These are phyloP conservation scores for Curvularia sp. DNA, from an alignment of 2,329 filamentous ascomycete genomes.

Conservation along the genomic window DNA sequence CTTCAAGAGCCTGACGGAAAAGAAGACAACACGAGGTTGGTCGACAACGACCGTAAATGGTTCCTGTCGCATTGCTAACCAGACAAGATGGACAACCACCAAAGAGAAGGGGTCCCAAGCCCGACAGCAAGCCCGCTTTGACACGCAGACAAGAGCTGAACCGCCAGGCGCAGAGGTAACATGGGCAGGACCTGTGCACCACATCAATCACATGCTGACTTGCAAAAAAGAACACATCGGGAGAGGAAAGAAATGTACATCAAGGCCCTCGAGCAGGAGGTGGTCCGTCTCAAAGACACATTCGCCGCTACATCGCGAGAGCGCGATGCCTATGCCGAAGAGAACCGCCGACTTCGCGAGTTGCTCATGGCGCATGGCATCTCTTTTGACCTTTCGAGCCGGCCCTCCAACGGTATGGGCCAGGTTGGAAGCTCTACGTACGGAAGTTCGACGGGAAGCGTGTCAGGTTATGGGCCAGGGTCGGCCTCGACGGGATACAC, in stretches of 20 bases:
- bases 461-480: slow-evolving; percentile 65
- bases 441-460: slow-evolving; percentile 61
- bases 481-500: slow-evolving; percentile 57
- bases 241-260: slow-evolving; percentile 97
- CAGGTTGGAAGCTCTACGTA: slow-evolving; percentile 50
- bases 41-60: slow-evolving; percentile 8
- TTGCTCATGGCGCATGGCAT: slow-evolving; percentile 67
- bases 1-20: slow-evolving; percentile 71
- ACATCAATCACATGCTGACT: slow-evolving; percentile 21
- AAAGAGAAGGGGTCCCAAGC: slow-evolving; percentile 92
- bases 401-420: slow-evolving; percentile 42
- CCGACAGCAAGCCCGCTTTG: slow-evolving; percentile 92
- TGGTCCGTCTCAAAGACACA: slow-evolving; percentile 86
- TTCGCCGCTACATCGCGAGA: slow-evolving; percentile 76
- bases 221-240: slow-evolving; percentile 77
- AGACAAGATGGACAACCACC: slow-evolving; percentile 77
- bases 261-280: slow-evolving; percentile 89
- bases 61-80: slow-evolving; percentile 12
- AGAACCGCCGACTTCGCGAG: slow-evolving; percentile 78
- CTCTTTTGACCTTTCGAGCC: slow-evolving; percentile 57
- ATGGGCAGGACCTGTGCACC: not conserved
- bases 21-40: slow-evolving; percentile 77
- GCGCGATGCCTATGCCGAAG: slow-evolving; percentile 75
- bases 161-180: slow-evolving; percentile 89
- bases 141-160: slow-evolving; percentile 94